These are phyloP conservation scores for Lipomyces sp. DNA, from an alignment of 805 yeast species.

Conservation along the genomic window DNA sequence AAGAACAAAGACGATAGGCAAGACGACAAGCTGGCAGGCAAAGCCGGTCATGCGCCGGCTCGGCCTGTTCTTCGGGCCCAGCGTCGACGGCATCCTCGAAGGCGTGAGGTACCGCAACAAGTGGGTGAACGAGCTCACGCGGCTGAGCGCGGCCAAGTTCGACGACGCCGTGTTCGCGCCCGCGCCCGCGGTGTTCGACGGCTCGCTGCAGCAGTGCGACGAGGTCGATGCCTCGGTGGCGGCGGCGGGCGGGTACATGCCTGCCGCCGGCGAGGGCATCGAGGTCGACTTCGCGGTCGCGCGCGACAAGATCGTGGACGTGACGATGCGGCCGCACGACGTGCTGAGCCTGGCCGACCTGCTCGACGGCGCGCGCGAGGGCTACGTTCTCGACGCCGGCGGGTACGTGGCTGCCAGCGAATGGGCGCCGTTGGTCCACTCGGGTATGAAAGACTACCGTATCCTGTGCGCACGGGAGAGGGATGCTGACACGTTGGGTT, in stretches of 20 bases:
- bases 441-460: background rate
- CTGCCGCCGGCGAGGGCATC: background rate
- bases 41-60: conserved; percentile 8
- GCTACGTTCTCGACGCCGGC: conserved; percentile 14
- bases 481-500: background rate
- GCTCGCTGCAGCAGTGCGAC: background rate
- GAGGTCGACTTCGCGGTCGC: conserved; percentile 4
- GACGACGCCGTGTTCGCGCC: background rate
- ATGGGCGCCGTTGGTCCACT: conserved; percentile 23
- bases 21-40: background rate
- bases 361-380: conserved; percentile 12
- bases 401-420: conserved; percentile 22
- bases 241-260: background rate
- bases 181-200: background rate
- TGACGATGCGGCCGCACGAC: background rate
- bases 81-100: background rate
- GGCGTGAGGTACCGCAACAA: conserved; percentile 11
- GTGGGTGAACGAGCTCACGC: conserved; percentile 21
- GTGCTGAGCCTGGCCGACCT: background rate
- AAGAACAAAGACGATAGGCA: background rate
- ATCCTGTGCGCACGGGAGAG: background rate
- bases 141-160: background rate
- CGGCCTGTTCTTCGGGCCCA: conserved; percentile 9
- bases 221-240: background rate
- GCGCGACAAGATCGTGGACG: background rate